Conservation (phyloP, 2,329 filamentous ascomycete species). For the Aureobasidium lini region DNA sequence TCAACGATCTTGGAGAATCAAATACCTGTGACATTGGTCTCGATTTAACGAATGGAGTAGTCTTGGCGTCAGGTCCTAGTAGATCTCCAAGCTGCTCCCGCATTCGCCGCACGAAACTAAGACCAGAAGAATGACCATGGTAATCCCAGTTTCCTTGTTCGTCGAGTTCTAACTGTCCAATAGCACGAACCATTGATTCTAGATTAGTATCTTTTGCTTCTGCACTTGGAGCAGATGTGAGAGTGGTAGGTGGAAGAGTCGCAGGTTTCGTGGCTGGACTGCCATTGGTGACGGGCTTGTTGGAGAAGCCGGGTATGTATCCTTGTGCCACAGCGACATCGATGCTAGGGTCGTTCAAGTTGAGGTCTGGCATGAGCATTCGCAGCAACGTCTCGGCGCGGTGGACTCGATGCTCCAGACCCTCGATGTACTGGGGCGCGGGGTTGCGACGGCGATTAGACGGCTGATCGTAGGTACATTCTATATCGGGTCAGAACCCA, state of each 20-base stretch:
- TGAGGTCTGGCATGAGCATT: conserved; percentile 73
- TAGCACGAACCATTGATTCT: conserved; percentile 90
- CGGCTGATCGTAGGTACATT: conserved; percentile 92
- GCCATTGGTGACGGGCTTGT: conserved; percentile 9
- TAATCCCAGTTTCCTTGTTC: conserved; percentile 93
- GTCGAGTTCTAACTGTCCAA: conserved; percentile 83
- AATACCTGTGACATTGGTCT: conserved; percentile 51
- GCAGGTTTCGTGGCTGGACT: neutral
- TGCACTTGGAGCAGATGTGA: conserved; percentile 25
- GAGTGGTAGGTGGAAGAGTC: conserved; percentile 18
- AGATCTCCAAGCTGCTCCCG: conserved; percentile 78
- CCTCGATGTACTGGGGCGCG: conserved; percentile 87
- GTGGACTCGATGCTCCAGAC: conserved; percentile 72
- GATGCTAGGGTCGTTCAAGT: conserved; percentile 76
- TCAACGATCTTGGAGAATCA: conserved; percentile 56
- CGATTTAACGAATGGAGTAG: conserved; percentile 50
- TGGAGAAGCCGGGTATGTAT: conserved; percentile 28
- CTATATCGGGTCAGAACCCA: conserved; percentile 37
- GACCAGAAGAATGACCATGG: conserved; percentile 84
- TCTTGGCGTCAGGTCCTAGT: conserved; percentile 56
- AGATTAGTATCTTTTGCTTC: conserved; percentile 60
- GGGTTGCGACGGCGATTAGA: conserved; percentile 87
- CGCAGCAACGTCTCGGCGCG: conserved; percentile 74
- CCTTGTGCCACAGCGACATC: conserved; percentile 57
- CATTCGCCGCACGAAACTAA: conserved; percentile 80